Percentiles rank a stretch among this genome's conserved stretches.
These are phyloP conservation scores for Wickerhamomyces rabaulensis DNA, from an alignment of 805 yeast species.

Conservation along the genomic window DNA sequence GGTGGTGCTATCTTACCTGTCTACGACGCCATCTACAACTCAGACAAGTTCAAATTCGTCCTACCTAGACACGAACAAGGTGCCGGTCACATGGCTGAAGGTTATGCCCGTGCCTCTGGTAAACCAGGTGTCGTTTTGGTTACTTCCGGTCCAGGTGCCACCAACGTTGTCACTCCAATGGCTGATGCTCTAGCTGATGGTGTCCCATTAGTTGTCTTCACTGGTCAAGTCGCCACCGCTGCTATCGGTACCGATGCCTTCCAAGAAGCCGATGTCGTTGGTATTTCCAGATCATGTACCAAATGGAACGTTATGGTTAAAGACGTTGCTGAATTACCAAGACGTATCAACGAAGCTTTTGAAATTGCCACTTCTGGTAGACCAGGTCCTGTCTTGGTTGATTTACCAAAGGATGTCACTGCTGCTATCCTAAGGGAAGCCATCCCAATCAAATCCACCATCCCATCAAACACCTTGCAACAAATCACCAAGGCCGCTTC, in stretches of 20 bases:
- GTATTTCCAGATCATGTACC: slow-evolving; percentile 95
- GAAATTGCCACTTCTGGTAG: slow-evolving; percentile 95
- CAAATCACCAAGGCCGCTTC: slow-evolving; percentile 66
- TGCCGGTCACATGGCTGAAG: slow-evolving; percentile 99
- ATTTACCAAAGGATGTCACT: slow-evolving; percentile 96
- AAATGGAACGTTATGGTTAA: slow-evolving; percentile 99
- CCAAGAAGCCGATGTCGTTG: slow-evolving; percentile 98
- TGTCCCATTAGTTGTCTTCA: slow-evolving; percentile 91
- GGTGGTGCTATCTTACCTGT: slow-evolving; percentile 99
- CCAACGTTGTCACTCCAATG: slow-evolving; percentile 97
- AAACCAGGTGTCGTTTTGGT: slow-evolving; percentile 97
- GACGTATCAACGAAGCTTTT: slow-evolving; percentile 95
- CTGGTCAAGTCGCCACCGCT: slow-evolving; percentile 95
- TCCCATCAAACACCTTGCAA: slow-evolving; percentile 65
- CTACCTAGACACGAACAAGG: slow-evolving; percentile 98
- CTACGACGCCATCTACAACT: slow-evolving; percentile 92
- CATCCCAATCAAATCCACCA: slow-evolving; percentile 74
- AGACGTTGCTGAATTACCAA: slow-evolving; percentile 87
- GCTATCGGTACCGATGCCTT: slow-evolving; percentile 98
- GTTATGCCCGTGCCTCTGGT: slow-evolving; percentile 92
- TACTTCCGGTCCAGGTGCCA: slow-evolving; percentile 99
- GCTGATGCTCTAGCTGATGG: slow-evolving; percentile 98
- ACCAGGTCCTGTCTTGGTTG: slow-evolving; percentile 98
- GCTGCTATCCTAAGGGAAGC: slow-evolving; percentile 83
- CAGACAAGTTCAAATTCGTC: slow-evolving; percentile 82